These are phyloP conservation scores for Babesia ovis DNA, from an alignment of 169 alveolate genomes.

Conservation along the genomic window DNA sequence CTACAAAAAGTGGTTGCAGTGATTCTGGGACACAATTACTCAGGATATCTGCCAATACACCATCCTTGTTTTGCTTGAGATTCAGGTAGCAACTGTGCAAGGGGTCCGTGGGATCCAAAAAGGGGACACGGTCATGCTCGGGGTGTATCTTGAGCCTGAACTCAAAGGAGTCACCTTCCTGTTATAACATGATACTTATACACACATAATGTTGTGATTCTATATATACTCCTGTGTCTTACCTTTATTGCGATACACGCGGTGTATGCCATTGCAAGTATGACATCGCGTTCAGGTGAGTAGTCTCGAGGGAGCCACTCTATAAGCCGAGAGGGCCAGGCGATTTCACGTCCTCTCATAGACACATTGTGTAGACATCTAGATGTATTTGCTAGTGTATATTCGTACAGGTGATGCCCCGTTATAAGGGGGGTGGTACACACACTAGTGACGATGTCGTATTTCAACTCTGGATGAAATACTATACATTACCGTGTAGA, in stretches of 20 bases:
- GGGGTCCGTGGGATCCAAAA: slow-evolving; percentile 41
- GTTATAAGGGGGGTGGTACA: too few relatives aligned
- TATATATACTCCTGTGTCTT: too few relatives aligned
- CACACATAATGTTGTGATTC: too few relatives aligned
- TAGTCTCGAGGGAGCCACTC: slow-evolving; percentile 25
- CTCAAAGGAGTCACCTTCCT: slow-evolving; percentile 60
- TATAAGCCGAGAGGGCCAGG: slow-evolving; percentile 21
- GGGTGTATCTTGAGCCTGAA: slow-evolving; percentile 55
- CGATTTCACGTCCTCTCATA: neutral
- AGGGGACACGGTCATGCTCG: slow-evolving; percentile 24
- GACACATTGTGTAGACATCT: neutral
- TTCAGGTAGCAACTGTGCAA: slow-evolving; percentile 28
- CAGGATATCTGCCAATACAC: slow-evolving; percentile 1
- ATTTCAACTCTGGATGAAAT: too few relatives aligned
- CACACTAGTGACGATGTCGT: neutral
- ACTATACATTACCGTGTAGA: too few relatives aligned
- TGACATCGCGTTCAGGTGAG: slow-evolving; percentile 16
- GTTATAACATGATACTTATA: too few relatives aligned
- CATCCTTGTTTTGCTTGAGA: slow-evolving; percentile 17
- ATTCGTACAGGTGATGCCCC: too few relatives aligned
- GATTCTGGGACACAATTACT: neutral
- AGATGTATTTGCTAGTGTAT: too few relatives aligned
- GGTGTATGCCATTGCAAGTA: slow-evolving; percentile 49
- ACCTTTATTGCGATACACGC: slow-evolving; percentile 46
- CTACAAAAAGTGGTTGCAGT: slow-evolving; percentile 1